Base-by-base conservation (phyloP, 176 grass and related monocot species). In the Cenchrus americanus region DNA sequence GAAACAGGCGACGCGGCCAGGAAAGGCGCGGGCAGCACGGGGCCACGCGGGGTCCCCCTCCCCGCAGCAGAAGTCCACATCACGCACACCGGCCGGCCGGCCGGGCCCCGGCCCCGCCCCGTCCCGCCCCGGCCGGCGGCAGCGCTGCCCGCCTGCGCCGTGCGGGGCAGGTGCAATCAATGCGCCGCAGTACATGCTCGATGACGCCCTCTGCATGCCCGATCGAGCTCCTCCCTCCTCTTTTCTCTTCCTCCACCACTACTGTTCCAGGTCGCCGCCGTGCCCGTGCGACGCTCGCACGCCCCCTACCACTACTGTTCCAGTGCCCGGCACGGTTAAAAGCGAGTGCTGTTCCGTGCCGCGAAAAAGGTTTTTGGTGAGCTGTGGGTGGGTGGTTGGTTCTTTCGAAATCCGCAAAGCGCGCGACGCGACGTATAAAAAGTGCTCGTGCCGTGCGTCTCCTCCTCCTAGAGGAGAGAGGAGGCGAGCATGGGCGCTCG, bases 401-500 rank as follows among this genome's bases (percentile, higher is more conserved):
- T 64, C 74, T 58, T 73, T 79, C 52, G 75, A 73, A 71, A 83
- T 23, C 86, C 75, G 81, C 75, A 42, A 79, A 50, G 81, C 81
- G 75, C 74, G 80, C 59, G 86, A 83, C 74, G 54, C 73, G 49
- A 58, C 73, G 77, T 51, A 80, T 69, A 68, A 78, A 78, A 66
- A 24, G 58, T 32, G 47, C 34, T 50, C 69, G 32, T 11, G 69
- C 24, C 69, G 32, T 11, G 69, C 24, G 58, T 23, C 62, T 5
- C 34, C 34, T 37, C 34, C 34, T 37, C 27, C 27, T 30, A 30
- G 27, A 30, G 27, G 27, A 30, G 27, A 27, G 19, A 49, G 18
- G 41, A n/a, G 41, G n/a, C n/a, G 15, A 10, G 47, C 10, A 24
- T 53, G 73, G 67, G 57, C 48, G 32, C n/a, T 44, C 1, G 55